Base-by-base conservation (phyloP, 2,329 filamentous ascomycete genomes). In the Penicillium oxalicum region DNA sequence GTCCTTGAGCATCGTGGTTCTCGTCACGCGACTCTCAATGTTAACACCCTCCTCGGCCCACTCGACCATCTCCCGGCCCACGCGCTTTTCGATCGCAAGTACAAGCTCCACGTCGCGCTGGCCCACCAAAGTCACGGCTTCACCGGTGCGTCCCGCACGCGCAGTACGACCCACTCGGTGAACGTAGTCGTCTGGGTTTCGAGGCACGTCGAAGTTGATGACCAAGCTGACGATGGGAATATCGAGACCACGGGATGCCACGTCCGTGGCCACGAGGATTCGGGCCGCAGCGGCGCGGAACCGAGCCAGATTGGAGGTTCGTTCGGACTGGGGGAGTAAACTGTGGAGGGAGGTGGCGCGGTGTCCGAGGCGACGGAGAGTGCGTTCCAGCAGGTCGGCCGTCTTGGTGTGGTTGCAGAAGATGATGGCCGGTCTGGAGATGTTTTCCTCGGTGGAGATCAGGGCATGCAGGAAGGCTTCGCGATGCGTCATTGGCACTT, bases 151-250 rank as follows among this genome's bases (percentile, higher is more conserved):
- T 0, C 93, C 93, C 0, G 93, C 93, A 79, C 93, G 84, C 3
- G 93, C 93, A 9, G 93, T 98, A 71, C 93, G 86, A 67, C 93
- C 93, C 44, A 96, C 91, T 9, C 93, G 83, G 73, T 98, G 93
- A 57, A 98, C 93, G 68, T 98, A 98, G 70, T 96, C 91, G 67
- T 96, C 91, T 3, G 91, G 89, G 64, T 96, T 89, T n/a, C 91
- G 83, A 0, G 93, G 93, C 0, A 98, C 82, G 65, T 98, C 93
- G 70, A 91, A 98, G 71, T 98, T 97, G 64, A 98, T 75, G 2
- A 98, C 93, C 12, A 97, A 72, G 47, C 81, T 85, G 5, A 97
- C 91, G 58, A 90, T 87, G 1, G 91, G 91, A 53, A 98, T 96
- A 72, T 98, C 93, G 4, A 98, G 80, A 77, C 93, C 93, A 68